Conservation (phyloP, 1,284 basidiomycete genomes). For the Tilletia caries region DNA sequence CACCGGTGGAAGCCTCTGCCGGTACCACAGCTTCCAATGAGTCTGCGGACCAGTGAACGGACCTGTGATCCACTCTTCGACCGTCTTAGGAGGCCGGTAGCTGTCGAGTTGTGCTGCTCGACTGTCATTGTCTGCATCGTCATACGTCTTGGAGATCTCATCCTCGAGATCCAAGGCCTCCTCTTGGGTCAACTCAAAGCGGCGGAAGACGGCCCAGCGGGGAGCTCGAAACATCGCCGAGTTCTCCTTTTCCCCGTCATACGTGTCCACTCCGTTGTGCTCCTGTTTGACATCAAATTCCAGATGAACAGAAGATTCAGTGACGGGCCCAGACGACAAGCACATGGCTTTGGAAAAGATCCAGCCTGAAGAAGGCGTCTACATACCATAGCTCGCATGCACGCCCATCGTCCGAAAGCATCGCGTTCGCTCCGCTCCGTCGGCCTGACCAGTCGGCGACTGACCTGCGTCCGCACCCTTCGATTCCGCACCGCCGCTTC, state of each 20-base stretch:
- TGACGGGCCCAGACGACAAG: neutral
- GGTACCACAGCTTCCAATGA: neutral
- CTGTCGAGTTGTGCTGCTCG: neutral
- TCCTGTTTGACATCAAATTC: neutral
- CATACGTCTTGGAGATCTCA: no score
- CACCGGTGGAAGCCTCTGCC: neutral
- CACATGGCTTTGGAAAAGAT: no score
- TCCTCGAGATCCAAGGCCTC: neutral
- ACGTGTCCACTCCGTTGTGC: neutral
- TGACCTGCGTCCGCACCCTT: neutral
- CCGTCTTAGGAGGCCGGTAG: neutral
- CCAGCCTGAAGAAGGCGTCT: no score
- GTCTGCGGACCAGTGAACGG: neutral
- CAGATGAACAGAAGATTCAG: neutral
- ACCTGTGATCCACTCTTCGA: neutral
- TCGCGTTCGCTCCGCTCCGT: constrained; percentile 4
- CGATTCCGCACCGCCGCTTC: neutral
- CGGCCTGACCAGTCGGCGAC: neutral
- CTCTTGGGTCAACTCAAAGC: neutral
- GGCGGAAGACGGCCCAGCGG: neutral
- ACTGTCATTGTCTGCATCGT: neutral
- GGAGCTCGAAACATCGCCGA: neutral
- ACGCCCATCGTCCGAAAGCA: neutral
- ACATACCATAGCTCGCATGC: neutral
- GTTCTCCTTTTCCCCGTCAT: neutral